Evolutionary conservation across 1,284 basidiomycete species (phyloP).

Genomic region (Nidula niveotomentosa): DNA sequence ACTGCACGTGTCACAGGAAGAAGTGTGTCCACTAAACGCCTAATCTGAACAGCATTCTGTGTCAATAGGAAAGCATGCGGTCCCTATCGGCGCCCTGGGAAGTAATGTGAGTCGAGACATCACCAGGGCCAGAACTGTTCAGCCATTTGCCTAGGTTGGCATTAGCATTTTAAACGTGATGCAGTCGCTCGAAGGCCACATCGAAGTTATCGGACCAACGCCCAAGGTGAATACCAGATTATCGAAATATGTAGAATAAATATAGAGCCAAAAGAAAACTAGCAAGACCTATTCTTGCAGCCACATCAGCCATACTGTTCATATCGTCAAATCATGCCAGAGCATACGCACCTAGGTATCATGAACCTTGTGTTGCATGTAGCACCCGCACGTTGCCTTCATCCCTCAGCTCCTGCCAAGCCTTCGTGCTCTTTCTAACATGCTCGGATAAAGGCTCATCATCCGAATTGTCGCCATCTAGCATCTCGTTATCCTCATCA

Average conservation of each 20-base stretch:
- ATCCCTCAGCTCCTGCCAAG: slow-evolving; percentile 18
- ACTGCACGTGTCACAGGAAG: no score
- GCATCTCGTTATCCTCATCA: slow-evolving; percentile 46
- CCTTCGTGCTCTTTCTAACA: slow-evolving; percentile 17
- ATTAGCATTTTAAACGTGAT: no score
- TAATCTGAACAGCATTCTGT: background rate
- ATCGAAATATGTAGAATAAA: no score
- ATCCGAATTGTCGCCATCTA: slow-evolving; percentile 11
- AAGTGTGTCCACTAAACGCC: background rate
- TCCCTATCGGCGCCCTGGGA: background rate
- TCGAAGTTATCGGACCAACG: no score
- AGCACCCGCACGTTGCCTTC: background rate
- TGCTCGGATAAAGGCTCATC: slow-evolving; percentile 21
- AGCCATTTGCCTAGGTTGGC: no score
- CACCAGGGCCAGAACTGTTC: no score
- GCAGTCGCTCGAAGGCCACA: no score
- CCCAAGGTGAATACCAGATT: no score
- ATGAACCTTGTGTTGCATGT: background rate
- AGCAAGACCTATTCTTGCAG: no score
- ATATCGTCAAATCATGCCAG: background rate
- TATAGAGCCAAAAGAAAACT: no score
- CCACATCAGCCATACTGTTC: background rate
- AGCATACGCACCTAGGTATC: no score
- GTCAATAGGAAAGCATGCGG: background rate
- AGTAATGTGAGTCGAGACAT: no score